phyloP scores from a whole-genome alignment of 768 basidiomycete species.

The Lactifluus rugatus region DNA sequence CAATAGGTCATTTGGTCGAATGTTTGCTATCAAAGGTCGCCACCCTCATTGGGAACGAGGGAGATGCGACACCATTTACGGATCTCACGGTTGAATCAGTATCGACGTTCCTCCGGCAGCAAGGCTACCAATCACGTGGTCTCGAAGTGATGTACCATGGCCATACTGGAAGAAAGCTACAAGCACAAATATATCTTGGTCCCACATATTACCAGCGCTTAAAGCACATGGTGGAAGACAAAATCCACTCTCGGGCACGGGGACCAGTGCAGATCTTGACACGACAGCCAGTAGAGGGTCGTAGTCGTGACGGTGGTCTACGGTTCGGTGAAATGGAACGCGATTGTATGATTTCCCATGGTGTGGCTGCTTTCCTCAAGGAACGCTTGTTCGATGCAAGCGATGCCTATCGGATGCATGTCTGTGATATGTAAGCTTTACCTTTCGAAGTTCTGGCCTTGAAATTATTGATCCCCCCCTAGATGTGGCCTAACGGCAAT shows the following conservation, averaged over 20 bases:
- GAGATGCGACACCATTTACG: slow-evolving; percentile 97
- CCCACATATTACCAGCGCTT: slow-evolving; percentile 98
- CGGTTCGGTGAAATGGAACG: slow-evolving; percentile 99
- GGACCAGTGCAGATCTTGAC: slow-evolving; percentile 98
- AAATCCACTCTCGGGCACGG: slow-evolving; percentile 95
- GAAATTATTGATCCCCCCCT: slow-evolving; percentile 17
- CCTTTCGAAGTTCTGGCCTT: not conserved
- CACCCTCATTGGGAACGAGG: slow-evolving; percentile 91
- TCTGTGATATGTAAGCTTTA: slow-evolving; percentile 82
- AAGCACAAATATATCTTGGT: slow-evolving; percentile 96
- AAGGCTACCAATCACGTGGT: slow-evolving; percentile 95
- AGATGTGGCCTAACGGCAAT: slow-evolving; percentile 96
- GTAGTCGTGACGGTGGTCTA: slow-evolving; percentile 95
- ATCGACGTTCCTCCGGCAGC: slow-evolving; percentile 79
- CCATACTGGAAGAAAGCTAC: slow-evolving; percentile 94
- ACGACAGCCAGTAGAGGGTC: slow-evolving; percentile 95
- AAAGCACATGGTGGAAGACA: slow-evolving; percentile 99
- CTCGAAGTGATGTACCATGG: slow-evolving; percentile 99
- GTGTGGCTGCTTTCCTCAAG: slow-evolving; percentile 95
- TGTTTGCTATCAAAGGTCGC: slow-evolving; percentile 95
- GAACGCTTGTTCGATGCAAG: slow-evolving; percentile 93
- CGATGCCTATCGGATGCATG: slow-evolving; percentile 88
- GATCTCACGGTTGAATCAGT: slow-evolving; percentile 96
- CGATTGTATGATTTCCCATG: slow-evolving; percentile 99
- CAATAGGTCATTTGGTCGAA: slow-evolving; percentile 98